phyloP scores from a whole-genome alignment of 2,329 filamentous ascomycete species.

The Aspergillus flavus region DNA sequence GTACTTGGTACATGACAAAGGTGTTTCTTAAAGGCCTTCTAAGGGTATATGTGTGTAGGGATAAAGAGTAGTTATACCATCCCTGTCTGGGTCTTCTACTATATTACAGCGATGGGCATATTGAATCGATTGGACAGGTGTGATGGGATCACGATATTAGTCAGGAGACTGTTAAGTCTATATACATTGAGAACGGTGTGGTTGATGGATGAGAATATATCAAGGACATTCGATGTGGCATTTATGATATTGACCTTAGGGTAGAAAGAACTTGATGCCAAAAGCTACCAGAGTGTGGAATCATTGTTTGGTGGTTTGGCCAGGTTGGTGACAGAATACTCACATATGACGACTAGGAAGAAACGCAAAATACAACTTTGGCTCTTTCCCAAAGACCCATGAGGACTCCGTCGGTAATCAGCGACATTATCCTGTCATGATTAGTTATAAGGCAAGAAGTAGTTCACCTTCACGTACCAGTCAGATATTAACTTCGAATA shows the following conservation, averaged over 20 bases:
- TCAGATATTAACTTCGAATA: not conserved
- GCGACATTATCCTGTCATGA: slow-evolving; percentile 14
- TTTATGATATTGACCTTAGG: not conserved
- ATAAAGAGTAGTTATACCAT: slow-evolving; percentile 11
- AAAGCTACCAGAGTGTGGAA: slow-evolving; percentile 12
- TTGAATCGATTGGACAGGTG: slow-evolving; percentile 20
- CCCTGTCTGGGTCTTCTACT: slow-evolving; percentile 17
- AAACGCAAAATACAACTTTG: not conserved
- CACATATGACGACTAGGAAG: slow-evolving; percentile 3
- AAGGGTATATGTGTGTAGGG: slow-evolving; percentile 17
- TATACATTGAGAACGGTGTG: slow-evolving; percentile 7
- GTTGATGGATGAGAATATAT: slow-evolving; percentile 13
- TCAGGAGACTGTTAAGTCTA: slow-evolving; percentile 9
- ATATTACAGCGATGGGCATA: slow-evolving; percentile 14
- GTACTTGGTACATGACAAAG: slow-evolving; percentile 18
- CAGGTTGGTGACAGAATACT: slow-evolving; percentile 12
- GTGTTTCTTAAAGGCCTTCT: slow-evolving; percentile 13
- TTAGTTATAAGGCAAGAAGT: not conserved
- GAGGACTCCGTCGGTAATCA: slow-evolving; percentile 25
- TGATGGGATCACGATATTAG: slow-evolving; percentile 15
- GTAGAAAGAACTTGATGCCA: not conserved
- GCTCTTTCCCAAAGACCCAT: slow-evolving; percentile 17
- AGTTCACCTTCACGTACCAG: not conserved
- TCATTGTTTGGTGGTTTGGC: slow-evolving; percentile 19
- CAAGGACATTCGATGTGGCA: slow-evolving; percentile 7